phyloP scores from a whole-genome alignment of 2,329 filamentous ascomycete species.

The Dothistroma septosporum region DNA sequence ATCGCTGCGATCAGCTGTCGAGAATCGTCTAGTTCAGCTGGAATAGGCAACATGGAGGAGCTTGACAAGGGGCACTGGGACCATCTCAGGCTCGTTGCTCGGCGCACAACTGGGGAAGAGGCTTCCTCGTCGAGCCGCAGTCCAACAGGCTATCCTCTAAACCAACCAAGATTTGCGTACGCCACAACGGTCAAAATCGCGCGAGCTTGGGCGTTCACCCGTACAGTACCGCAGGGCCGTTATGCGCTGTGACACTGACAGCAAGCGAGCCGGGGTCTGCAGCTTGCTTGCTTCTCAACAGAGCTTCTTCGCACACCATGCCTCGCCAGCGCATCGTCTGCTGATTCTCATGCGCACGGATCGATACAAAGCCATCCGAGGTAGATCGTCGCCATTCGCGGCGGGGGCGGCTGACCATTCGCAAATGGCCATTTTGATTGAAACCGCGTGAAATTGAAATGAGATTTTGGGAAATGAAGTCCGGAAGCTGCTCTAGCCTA shows the following conservation, averaged over 20 bases:
- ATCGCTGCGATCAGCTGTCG: neutral
- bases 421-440: neutral
- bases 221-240: neutral
- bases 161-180: slow-evolving; percentile 1
- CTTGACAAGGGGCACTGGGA: neutral
- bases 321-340: neutral
- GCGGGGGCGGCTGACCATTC: neutral
- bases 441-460: neutral
- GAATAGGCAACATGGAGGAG: neutral
- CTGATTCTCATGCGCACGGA: neutral
- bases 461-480: neutral
- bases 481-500: neutral
- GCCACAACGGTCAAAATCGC: neutral
- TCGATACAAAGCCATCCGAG: neutral
- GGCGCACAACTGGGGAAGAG: slow-evolving; percentile 1
- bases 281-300: neutral
- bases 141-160: neutral
- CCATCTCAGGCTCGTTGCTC: neutral
- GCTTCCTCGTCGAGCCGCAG: neutral
- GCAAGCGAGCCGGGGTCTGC: neutral
- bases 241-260: neutral
- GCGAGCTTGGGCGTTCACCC: neutral
- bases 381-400: neutral
- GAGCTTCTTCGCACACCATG: neutral
- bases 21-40: neutral